Evolutionary conservation across 495 filamentous ascomycete genomes (phyloP).

Genomic region (Choiromyces venosus): DNA sequence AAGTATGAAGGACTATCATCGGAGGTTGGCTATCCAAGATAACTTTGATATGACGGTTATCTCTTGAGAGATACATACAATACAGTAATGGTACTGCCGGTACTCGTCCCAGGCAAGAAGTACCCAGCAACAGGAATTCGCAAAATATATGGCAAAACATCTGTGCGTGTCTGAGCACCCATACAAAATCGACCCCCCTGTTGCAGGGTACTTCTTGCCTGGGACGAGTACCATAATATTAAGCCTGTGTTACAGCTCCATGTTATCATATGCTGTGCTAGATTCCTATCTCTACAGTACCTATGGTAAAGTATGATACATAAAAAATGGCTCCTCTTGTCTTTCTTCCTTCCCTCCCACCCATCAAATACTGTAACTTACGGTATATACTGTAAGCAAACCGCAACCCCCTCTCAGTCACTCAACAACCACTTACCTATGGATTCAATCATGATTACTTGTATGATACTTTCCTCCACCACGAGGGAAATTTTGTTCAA

Average conservation of each 20-base stretch:
- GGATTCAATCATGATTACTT: not conserved
- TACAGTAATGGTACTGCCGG: no score
- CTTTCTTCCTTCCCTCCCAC: not conserved
- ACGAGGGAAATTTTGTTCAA: not conserved
- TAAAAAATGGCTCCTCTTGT: not conserved
- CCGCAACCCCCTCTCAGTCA: not conserved
- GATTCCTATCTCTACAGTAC: not conserved
- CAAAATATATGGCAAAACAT: no score
- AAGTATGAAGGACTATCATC: not conserved
- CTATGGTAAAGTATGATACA: not conserved
- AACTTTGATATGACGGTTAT: not conserved
- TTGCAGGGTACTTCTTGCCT: no score
- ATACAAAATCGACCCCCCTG: no score
- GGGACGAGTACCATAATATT: not conserved
- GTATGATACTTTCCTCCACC: not conserved
- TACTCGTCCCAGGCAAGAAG: no score
- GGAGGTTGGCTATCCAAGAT: not conserved
- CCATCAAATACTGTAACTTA: not conserved
- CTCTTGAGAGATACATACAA: not conserved
- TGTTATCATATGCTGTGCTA: not conserved
- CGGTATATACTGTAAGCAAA: not conserved
- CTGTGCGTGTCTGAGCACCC: no score
- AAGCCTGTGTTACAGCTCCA: not conserved
- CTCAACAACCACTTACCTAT: not conserved
- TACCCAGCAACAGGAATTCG: no score